phyloP scores from a whole-genome alignment of 192 early-diverging fungal species.

The Phycomyces nitens region DNA sequence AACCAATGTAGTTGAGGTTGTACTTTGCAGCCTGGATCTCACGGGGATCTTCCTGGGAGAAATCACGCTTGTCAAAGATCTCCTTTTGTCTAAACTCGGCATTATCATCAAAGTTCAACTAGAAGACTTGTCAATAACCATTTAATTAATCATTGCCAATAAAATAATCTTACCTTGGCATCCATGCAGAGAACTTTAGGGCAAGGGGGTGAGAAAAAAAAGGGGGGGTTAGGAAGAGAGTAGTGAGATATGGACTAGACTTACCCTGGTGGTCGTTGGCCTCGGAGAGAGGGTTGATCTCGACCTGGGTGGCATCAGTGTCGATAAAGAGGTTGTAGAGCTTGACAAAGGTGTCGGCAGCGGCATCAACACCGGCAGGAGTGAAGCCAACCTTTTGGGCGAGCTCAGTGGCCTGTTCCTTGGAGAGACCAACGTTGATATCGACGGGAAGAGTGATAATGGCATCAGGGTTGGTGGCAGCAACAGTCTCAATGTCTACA shows the following conservation, averaged over 20 bases:
- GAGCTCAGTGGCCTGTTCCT: constrained; percentile 70
- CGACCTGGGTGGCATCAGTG: constrained; percentile 96
- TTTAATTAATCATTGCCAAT: too few relatives aligned
- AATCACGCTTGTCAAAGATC: constrained; percentile 84
- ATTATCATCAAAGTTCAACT: constrained; percentile 97
- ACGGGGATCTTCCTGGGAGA: constrained; percentile 93
- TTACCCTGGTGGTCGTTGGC: constrained; percentile 78
- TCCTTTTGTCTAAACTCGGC: constrained; percentile 96
- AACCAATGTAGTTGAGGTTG: constrained; percentile 99
- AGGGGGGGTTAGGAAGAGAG: background rate
- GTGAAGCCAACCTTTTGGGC: constrained; percentile 90
- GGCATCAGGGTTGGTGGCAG: constrained; percentile 92
- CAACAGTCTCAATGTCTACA: constrained; percentile 96
- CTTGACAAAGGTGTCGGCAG: constrained; percentile 86
- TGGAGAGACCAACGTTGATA: constrained; percentile 78
- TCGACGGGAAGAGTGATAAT: constrained; percentile 91
- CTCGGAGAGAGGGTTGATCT: constrained; percentile 99
- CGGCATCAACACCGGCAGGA: constrained; percentile 73
- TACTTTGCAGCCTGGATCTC: constrained; percentile 96
- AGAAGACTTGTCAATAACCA: background rate
- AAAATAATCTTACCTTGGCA: constrained; percentile 77
- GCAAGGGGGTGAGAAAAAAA: constrained; percentile 5
- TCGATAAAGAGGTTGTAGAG: constrained; percentile 96
- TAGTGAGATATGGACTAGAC: too few relatives aligned
- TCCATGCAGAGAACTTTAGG: constrained; percentile 76